Percentiles rank a stretch among this genome's conserved stretches.
Evolutionary conservation across 2,329 filamentous ascomycete genomes (phyloP).

Genomic region (Fusarium devonianum): DNA sequence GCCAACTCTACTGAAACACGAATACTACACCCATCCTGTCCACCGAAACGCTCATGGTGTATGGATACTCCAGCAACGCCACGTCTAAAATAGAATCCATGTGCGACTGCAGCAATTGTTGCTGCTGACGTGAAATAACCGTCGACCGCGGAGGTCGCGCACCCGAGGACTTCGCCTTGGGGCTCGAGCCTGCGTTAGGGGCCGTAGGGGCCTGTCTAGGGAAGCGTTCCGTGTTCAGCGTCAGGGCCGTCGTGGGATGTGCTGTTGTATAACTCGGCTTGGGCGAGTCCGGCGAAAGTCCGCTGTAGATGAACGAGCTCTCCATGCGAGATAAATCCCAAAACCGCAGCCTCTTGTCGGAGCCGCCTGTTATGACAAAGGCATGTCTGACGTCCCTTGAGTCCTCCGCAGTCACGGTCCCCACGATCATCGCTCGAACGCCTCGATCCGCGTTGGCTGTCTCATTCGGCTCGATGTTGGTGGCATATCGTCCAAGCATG

Average conservation of each 20-base stretch:
- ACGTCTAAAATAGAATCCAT: constrained; percentile 88
- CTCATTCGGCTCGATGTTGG: constrained; percentile 69
- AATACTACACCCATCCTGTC: constrained; percentile 91
- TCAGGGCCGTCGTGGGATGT: constrained; percentile 68
- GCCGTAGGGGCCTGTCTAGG: constrained; percentile 49
- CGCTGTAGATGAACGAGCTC: constrained; percentile 81
- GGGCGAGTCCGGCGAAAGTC: constrained; percentile 72
- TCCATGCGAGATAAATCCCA: constrained; percentile 88
- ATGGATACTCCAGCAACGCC: constrained; percentile 85
- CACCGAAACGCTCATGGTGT: constrained; percentile 90
- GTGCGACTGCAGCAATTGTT: constrained; percentile 84
- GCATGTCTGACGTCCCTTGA: constrained; percentile 77
- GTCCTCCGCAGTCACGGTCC: constrained; percentile 74
- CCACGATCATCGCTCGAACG: constrained; percentile 78
- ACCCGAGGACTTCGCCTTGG: constrained; percentile 43
- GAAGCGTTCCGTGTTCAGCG: constrained; percentile 70
- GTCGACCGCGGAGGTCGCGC: constrained; percentile 73
- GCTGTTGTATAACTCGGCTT: constrained; percentile 75
- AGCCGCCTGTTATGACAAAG: constrained; percentile 86
- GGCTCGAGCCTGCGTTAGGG: constrained; percentile 42
- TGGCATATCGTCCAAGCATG: constrained; percentile 86
- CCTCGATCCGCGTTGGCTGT: constrained; percentile 66
- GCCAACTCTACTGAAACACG: constrained; percentile 67
- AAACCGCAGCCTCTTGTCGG: constrained; percentile 89
- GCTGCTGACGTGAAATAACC: constrained; percentile 87